A percentile compares a stretch with the other conserved stretches of the same genome.
Evolutionary conservation across 768 basidiomycete species (phyloP).

Genomic region (Suillus brevipes): DNA sequence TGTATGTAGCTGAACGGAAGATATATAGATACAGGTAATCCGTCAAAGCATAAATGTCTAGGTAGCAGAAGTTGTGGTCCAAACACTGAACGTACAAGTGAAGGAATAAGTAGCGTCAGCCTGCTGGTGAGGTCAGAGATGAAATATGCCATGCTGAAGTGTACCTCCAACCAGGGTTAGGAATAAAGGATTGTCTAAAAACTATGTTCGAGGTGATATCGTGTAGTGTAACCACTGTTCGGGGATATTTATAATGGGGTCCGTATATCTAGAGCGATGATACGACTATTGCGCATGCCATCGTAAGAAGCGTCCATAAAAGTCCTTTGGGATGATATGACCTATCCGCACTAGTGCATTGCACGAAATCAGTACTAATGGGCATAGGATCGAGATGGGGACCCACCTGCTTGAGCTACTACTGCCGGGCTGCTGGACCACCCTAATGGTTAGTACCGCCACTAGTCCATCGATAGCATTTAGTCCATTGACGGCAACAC

Average conservation of each 20-base stretch:
- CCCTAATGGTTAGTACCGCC: conserved; percentile 72
- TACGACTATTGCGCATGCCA: conserved; percentile 14
- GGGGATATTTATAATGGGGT: too few relatives aligned
- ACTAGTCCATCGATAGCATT: conserved; percentile 82
- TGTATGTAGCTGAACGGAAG: neutral
- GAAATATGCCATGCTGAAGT: neutral
- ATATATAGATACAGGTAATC: neutral
- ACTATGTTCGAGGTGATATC: neutral
- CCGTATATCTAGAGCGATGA: conserved; percentile 16
- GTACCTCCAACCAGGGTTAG: neutral
- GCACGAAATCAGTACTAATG: neutral
- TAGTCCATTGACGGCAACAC: conserved; percentile 50
- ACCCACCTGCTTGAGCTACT: conserved; percentile 24
- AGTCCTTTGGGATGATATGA: conserved; percentile 11
- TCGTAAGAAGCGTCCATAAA: conserved; percentile 18
- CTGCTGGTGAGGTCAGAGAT: neutral
- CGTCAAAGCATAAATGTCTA: neutral
- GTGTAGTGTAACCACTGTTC: neutral
- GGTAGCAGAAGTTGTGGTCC: neutral
- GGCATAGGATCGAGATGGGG: neutral
- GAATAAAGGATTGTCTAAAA: neutral
- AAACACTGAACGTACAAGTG: neutral
- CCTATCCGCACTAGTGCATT: conserved; percentile 15
- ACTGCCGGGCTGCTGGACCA: conserved; percentile 42
- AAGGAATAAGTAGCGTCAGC: neutral